Base-by-base conservation (phyloP, 495 filamentous ascomycete genomes). In the Parathielavia hyrcaniae region DNA sequence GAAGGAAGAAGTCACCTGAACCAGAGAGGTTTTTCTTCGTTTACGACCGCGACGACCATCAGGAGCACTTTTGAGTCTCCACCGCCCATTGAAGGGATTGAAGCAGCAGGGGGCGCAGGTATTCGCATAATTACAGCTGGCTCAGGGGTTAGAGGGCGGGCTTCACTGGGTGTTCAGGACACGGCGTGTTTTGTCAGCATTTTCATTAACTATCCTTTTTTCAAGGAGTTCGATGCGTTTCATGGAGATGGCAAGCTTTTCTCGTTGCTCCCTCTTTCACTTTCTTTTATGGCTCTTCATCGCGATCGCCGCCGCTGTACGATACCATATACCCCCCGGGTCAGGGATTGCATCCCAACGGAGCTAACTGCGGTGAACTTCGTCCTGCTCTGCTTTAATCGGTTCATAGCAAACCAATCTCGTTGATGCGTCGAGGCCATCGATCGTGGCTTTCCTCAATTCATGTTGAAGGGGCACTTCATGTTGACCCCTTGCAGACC, bases 131-230 rank as follows among this genome's bases (percentile, higher is more conserved):
- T 58, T 45, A 44, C 30, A 43, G 46, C 26, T 9, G n/a, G 55
- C 19, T 45, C 39, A 55, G 50, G 60, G 46, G 36, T 23, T 19
- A 34, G 14, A 23, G 32, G 40, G 35, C 51, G 45, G 39, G 22
- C 35, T 38, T 13, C 16, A 45, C 9, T 50, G 30, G 59, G 59
- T 50, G 64, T 64, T 67, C 46, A 62, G 61, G 61, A 67, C 64
- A 64, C 55, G 58, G 56, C 43, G 49, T 58, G 49, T 35, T 51
- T 48, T 36, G 14, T 59, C 23, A 34, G n/a, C 43, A 36, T 34
- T 43, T 59, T 53, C 23, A 19, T 46, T 38, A 32, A 17, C 45
- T 36, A 38, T 34, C n/a, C 10, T 32, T 39, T 44, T 30, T 20
- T 53, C 40, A 39, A 20, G 40, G 13, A 47, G 40, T 19, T 20